phyloP scores from a whole-genome alignment of 1,139 yeast genomes.

The Oligophagozyma castellii region DNA sequence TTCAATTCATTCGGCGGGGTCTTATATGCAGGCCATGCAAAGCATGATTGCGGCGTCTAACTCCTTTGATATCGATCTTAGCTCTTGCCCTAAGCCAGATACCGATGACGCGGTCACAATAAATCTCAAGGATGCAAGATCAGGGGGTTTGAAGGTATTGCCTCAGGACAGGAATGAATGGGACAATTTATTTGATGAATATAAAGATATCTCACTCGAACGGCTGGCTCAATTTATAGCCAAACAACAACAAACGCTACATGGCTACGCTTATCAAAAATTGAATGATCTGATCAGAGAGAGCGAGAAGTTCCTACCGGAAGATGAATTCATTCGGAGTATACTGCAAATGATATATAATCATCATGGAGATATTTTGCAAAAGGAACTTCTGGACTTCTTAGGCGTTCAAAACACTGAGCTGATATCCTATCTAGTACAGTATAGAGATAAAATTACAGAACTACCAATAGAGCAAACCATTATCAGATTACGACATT shows the following conservation, averaged over 20 bases:
- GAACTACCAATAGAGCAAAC: slow-evolving; percentile 16
- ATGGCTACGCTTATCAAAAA: slow-evolving; percentile 23
- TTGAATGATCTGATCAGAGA: slow-evolving; percentile 20
- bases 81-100: slow-evolving; percentile 13
- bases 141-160: slow-evolving; percentile 16
- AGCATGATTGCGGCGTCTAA: slow-evolving; percentile 40
- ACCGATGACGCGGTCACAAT: slow-evolving; percentile 18
- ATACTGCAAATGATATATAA: slow-evolving; percentile 17
- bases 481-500: slow-evolving; percentile 5
- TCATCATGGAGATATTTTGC: slow-evolving; percentile 28
- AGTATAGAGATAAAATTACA: slow-evolving; percentile 30
- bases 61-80: slow-evolving; percentile 21
- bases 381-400: slow-evolving; percentile 61
- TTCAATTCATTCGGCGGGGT: slow-evolving; percentile 51
- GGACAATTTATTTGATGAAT: slow-evolving; percentile 27
- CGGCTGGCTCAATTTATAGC: slow-evolving; percentile 19
- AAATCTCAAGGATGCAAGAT: slow-evolving; percentile 14
- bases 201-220: slow-evolving; percentile 25
- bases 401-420: slow-evolving; percentile 81
- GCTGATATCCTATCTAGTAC: slow-evolving; percentile 51
- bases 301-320: slow-evolving; percentile 9
- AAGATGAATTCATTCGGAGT: slow-evolving; percentile 22
- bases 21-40: slow-evolving; percentile 69
- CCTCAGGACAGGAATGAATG: slow-evolving; percentile 25
- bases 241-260: slow-evolving; percentile 25